Conservation (phyloP, 202 grass and related monocot species). For the Musa balbisiana region DNA sequence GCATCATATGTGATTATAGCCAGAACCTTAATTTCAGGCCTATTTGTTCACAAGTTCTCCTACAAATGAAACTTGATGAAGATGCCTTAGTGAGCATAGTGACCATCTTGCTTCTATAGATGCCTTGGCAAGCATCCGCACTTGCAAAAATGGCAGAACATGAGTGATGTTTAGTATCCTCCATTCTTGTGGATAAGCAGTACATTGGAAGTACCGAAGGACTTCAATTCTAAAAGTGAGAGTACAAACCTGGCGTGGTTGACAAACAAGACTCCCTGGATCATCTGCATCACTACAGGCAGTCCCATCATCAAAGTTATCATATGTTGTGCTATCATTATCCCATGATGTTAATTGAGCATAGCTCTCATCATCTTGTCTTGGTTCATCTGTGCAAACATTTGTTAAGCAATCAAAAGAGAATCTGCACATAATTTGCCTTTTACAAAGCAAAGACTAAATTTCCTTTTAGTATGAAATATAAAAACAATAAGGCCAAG, state of each 20-base stretch:
- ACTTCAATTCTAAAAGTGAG: background rate
- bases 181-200: background rate
- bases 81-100: too few species aligned
- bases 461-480: background rate
- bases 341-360: slow-evolving; percentile 48
- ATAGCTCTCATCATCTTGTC: slow-evolving; percentile 34
- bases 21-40: too few species aligned
- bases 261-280: slow-evolving; percentile 51
- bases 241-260: slow-evolving; percentile 68
- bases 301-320: slow-evolving; percentile 51
- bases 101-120: too few species aligned
- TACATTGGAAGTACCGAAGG: background rate
- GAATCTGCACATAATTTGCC: too few species aligned
- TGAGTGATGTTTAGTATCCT: background rate
- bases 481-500: background rate
- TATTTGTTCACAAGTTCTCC: background rate
- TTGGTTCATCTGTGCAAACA: slow-evolving; percentile 34
- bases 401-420: too few species aligned
- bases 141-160: background rate
- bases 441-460: background rate
- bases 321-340: slow-evolving; percentile 39
- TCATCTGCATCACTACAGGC: slow-evolving; percentile 43
- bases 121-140: too few species aligned
- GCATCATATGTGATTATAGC: too few species aligned
- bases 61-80: background rate